A percentile compares a stretch with the other conserved stretches of the same genome.
These are phyloP conservation scores for Talaromyces stipitatus DNA, from an alignment of 495 filamentous ascomycete genomes.

Conservation along the genomic window DNA sequence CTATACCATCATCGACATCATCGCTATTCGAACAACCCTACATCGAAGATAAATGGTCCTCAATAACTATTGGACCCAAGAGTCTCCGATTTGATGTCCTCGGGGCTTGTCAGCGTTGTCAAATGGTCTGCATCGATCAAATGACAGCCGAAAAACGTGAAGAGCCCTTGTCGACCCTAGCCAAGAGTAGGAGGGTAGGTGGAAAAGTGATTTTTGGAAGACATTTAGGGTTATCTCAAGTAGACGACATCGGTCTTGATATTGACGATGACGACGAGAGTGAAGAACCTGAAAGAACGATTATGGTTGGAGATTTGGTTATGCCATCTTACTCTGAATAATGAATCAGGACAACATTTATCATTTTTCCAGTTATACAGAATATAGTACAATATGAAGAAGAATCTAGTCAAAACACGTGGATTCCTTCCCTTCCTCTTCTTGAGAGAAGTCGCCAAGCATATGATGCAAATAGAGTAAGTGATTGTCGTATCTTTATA, in stretches of 20 bases:
- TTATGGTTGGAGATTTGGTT: constrained; percentile 40
- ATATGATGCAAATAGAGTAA: constrained; percentile 1
- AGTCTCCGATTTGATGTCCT: constrained; percentile 56
- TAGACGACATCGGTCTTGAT: constrained; percentile 13
- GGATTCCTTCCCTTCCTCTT: background rate
- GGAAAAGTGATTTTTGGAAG: constrained; percentile 83
- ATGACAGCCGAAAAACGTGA: constrained; percentile 65
- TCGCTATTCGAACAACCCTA: constrained; percentile 46
- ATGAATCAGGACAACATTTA: background rate
- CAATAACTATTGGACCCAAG: constrained; percentile 26
- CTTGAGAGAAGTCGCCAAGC: background rate
- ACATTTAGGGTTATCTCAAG: constrained; percentile 47
- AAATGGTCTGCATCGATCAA: constrained; percentile 94
- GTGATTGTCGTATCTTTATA: background rate
- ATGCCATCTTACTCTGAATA: constrained; percentile 18
- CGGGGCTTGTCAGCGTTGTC: constrained; percentile 78
- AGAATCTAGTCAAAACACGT: background rate
- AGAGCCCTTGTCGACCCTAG: constrained; percentile 83
- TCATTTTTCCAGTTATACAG: constrained; percentile 2
- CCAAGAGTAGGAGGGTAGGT: constrained; percentile 72
- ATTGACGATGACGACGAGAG: background rate
- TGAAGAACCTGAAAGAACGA: constrained; percentile 6
- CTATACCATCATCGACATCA: background rate
- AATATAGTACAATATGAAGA: background rate
- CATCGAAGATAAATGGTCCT: constrained; percentile 42